A percentile compares a stretch with the other conserved stretches of the same genome.
phyloP scores from a whole-genome alignment of 345 rosid genomes.

The Streptanthus diversifolius region DNA sequence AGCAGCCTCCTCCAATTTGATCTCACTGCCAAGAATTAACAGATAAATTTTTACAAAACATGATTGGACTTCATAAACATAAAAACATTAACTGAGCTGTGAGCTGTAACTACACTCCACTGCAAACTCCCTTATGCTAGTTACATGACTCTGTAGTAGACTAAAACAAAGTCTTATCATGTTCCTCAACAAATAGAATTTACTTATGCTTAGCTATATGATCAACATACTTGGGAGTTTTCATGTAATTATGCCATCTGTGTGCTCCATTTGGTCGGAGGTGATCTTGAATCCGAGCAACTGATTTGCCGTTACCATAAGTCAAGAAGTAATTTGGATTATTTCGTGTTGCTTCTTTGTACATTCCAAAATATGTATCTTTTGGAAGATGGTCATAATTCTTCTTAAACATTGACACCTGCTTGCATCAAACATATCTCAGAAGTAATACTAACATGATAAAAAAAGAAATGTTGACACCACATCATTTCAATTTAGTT shows the following conservation, averaged over 20 bases:
- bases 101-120: not conserved
- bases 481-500: not conserved
- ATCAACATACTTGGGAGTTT: slow-evolving; percentile 66
- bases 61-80: not conserved
- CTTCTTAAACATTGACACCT: slow-evolving; percentile 95
- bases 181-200: not conserved
- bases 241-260: slow-evolving; percentile 98
- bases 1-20: slow-evolving; percentile 95
- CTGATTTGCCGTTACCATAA: slow-evolving; percentile 92
- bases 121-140: not conserved
- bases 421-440: slow-evolving; percentile 22
- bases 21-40: slow-evolving; percentile 49
- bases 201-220: not conserved
- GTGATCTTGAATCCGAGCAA: slow-evolving; percentile 80
- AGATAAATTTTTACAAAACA: not conserved
- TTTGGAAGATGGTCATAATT: slow-evolving; percentile 94
- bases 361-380: slow-evolving; percentile 90
- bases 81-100: not conserved
- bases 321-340: slow-evolving; percentile 96
- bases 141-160: not conserved
- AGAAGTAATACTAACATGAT: not conserved
- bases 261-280: slow-evolving; percentile 99
- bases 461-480: not conserved
- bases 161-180: not conserved
- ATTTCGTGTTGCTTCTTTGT: slow-evolving; percentile 83